Evolutionary conservation across 306 rosid species (phyloP), one percentile per base, ranked within the genome.

Genomic region (Malus orientalis): DNA sequence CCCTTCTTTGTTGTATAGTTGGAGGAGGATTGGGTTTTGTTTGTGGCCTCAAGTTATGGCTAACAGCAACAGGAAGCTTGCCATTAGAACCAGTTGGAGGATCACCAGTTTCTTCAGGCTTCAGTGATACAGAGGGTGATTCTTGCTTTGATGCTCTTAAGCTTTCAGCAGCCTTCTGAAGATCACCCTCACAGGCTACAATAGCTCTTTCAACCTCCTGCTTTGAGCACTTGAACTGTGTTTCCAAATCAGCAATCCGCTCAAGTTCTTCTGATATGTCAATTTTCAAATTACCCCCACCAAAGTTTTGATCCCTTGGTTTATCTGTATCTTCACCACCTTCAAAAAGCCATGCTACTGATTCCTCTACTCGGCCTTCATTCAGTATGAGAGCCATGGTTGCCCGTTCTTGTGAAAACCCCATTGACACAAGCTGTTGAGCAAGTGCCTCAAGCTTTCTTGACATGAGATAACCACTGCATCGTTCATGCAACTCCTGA

Each of bases 241-340:
- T 76, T 76, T 88, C 98, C 88, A 96, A 47, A 81, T 86, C 97
- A 27, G 97, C 86, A 60, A 92, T 81, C 65, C 67, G 86, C 61
- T 90, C 94, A 73, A 96, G 86, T 82, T 96, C 99, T 45, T 92
- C 98, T 11, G 99, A 92, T 89, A 96, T 96, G 87, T 96, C 98
- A 73, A 96, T 91, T 85, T 96, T 96, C 89, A 96, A 75, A 86
- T 76, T 87, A 38, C 79, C 81, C 71, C 85, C 88, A 74, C 84
- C 82, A 65, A 81, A 51, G 45, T 78, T 79, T 80, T 81, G 90
- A 88, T 86, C 90, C 53, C 74, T 81, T 66, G 83, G 81, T 69
- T 71, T 76, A 76, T 85, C 88, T 65, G 88, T 71, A 72, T 91
- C 98, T 85, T 87, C 97, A 61, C 84, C 87, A 16, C 87, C 86